Evolutionary conservation across 108 stramenopile species (phyloP), one percentile per base, ranked within the genome.

Genomic region (Fragilaria radians): DNA sequence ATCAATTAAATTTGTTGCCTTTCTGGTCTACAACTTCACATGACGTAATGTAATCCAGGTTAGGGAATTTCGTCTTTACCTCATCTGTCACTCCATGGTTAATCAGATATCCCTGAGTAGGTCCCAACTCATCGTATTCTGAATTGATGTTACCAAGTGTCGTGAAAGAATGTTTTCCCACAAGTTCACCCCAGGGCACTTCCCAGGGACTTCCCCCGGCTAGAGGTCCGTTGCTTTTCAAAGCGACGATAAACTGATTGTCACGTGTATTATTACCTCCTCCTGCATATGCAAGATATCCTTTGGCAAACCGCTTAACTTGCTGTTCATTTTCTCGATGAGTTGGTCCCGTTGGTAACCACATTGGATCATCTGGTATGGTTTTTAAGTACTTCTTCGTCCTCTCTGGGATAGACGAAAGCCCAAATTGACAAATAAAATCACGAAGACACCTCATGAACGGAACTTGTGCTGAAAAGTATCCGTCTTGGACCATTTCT

Each of bases 351-450:
- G 81, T 77, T 17, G 88, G 88, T 5, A 89, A 62, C 88, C 88
- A 89, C 54, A 83, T 78, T 7, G 75, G 75, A 72, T 89, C 88
- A 54, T 89, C 88, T 50, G 51, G 46, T 22, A 88, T 55, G 17
- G 54, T 31, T 42, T 67, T 48, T n/a, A 47, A 28, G 23, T 74
- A 86, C 3, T 58, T 32, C 52, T 70, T 70, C 26, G 57, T 63
- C 28, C 62, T 50, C 4, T 46, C 63, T 22, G 61, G 55, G 33
- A 69, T 79, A 66, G 0, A 77, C 73, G 47, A 80, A 23, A 94
- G 67, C 5, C 93, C 93, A 68, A 91, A 91, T 54, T 94, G 93
- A 59, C 86, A 88, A 2, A 93, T 32, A 52, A 93, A 93, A 27
- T 72, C 63, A 5, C 71, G 46, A 23, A 94, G 53, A 56, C 86